Percentiles rank a stretch among this genome's conserved stretches.
Conservation (phyloP, 176 grass and related monocot genomes). For the sorghum (Sorghum bicolor) region Sorghum_bicolor_NCBIv3 NC_012873.2:50800001-50800500, state of each 20-base stretch:
- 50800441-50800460: slow-evolving; percentile 91
- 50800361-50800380: slow-evolving; percentile 90
- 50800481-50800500: slow-evolving; percentile 69
- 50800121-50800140: slow-evolving; percentile 82
- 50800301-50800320: slow-evolving; percentile 12
- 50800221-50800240: slow-evolving; percentile 37
- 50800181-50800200: slow-evolving; percentile 57
- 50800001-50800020: not conserved
- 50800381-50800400: slow-evolving; percentile 96
- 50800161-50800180: slow-evolving; percentile 83
- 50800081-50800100: slow-evolving; percentile 84
- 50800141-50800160: slow-evolving; percentile 59
- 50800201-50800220: slow-evolving; percentile 63
- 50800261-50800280: slow-evolving; percentile 62
- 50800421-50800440: slow-evolving; percentile 93
- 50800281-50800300: slow-evolving; percentile 81
- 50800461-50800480: slow-evolving; percentile 90
- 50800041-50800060: slow-evolving; percentile 2
- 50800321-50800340: not conserved
- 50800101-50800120: slow-evolving; percentile 94
- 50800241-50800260: slow-evolving; percentile 40
- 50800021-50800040: slow-evolving; percentile 6
- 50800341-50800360: slow-evolving; percentile 16
- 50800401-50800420: slow-evolving; percentile 84
- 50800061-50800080: slow-evolving; percentile 59